These are phyloP conservation scores for Pichia sp. DNA, from an alignment of 1,139 yeast genomes.

Conservation along the genomic window DNA sequence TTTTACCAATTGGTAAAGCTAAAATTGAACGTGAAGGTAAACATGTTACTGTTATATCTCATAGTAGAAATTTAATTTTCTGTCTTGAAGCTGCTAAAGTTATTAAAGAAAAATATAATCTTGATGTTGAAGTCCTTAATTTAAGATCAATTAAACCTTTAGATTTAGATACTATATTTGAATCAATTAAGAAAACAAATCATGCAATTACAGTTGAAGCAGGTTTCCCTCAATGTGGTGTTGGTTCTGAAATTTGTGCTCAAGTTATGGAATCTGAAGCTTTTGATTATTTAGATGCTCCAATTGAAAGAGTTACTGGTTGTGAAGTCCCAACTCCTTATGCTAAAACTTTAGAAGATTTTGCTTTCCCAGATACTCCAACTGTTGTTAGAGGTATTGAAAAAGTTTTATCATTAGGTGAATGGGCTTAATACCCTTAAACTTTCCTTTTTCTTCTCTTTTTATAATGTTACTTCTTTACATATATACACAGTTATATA, in stretches of 20 bases:
- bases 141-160: slow-evolving; percentile 96
- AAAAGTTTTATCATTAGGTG: slow-evolving; percentile 72
- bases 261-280: slow-evolving; percentile 98
- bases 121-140: slow-evolving; percentile 89
- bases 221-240: slow-evolving; percentile 97
- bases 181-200: slow-evolving; percentile 93
- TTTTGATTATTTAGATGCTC: slow-evolving; percentile 97
- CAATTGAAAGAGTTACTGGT: slow-evolving; percentile 97
- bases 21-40: slow-evolving; percentile 90
- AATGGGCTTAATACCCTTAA: slow-evolving; percentile 25
- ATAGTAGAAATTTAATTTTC: slow-evolving; percentile 83
- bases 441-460: too few species aligned
- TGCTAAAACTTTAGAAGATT: slow-evolving; percentile 92
- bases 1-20: slow-evolving; percentile 92
- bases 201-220: slow-evolving; percentile 95
- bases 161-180: slow-evolving; percentile 80
- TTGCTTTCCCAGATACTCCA: slow-evolving; percentile 97
- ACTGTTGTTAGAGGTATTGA: slow-evolving; percentile 86
- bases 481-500: not conserved
- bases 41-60: slow-evolving; percentile 84
- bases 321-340: slow-evolving; percentile 99
- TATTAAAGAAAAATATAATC: slow-evolving; percentile 77
- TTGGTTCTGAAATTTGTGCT: slow-evolving; percentile 97
- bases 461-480: too few species aligned
- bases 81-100: slow-evolving; percentile 86